These are phyloP conservation scores for Aspergillus nomiae DNA, from an alignment of 2,329 filamentous ascomycete species.

Conservation along the genomic window DNA sequence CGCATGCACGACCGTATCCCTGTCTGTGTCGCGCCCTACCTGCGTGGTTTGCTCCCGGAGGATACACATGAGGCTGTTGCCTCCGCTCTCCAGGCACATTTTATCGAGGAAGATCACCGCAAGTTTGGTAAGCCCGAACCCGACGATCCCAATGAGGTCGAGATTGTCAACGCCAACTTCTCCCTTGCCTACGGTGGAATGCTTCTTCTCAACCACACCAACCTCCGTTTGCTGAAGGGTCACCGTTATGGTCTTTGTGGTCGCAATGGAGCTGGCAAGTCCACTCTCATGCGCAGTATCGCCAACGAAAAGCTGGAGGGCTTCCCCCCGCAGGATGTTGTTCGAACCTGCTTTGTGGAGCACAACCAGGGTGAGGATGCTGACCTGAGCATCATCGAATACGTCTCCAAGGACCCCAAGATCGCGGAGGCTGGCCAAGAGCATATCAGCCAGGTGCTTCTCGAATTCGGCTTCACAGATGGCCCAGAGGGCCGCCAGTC, in stretches of 20 bases:
- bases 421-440: conserved; percentile 77
- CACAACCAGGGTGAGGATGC: conserved; percentile 99
- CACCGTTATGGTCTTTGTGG: conserved; percentile 97
- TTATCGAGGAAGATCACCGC: conserved; percentile 80
- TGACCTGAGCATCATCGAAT: conserved; percentile 92
- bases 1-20: conserved; percentile 75
- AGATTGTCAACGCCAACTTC: conserved; percentile 98
- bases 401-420: conserved; percentile 84
- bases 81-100: conserved; percentile 74
- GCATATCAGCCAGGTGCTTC: conserved; percentile 79
- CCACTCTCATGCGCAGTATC: conserved; percentile 97
- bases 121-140: conserved; percentile 82
- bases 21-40: conserved; percentile 70
- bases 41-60: conserved; percentile 68
- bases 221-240: conserved; percentile 89
- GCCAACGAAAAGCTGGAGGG: conserved; percentile 94
- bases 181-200: conserved; percentile 97
- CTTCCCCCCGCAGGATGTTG: conserved; percentile 87
- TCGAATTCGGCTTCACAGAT: conserved; percentile 90
- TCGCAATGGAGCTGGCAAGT: conserved; percentile 96
- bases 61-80: conserved; percentile 67
- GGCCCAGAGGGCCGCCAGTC: conserved; percentile 87
- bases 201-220: conserved; percentile 94
- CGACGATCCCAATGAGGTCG: conserved; percentile 87
- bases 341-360: conserved; percentile 97